Evolutionary conservation across 805 yeast species (phyloP), one percentile per base, ranked within the genome.

Genomic region (Nakazawaea ishiwadae): DNA sequence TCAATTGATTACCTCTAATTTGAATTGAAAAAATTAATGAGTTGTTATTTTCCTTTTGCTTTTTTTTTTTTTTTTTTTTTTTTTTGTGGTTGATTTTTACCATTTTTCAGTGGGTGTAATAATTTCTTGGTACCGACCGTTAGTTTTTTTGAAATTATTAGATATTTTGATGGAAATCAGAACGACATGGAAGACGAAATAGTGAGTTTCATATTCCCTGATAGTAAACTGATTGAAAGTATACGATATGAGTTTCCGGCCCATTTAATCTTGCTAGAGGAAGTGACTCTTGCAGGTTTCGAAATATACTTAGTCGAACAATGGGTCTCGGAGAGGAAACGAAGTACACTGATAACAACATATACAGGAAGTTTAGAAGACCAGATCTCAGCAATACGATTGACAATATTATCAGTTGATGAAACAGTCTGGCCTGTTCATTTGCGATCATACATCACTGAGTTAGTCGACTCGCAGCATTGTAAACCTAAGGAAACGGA

Each of bases 271-370:
- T 43, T 69, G 10, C 47, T 70, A 27, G 75, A 74, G 35, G 71
- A 68, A 40, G 60, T 79, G 4, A 63, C 61, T 8, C 67, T 83
- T 18, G 52, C 67, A 1, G 98, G 99, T 1, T 88, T 84, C 56
- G 98, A 93, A 60, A 75, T 85, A 12, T 93, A 93, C 58, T 69
- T 93, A 29, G 96, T 91, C 9, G 98, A 93, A 58, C 97, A 91
- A 59, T 93, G 99, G 99, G 82, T 85, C 3, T 71, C 83, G 26
- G 81, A 80, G 44, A 68, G 98, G 34, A 68, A 74, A 31, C 64
- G 78, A 10, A 79, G 85, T 19, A 71, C 83, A 1, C 70, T 84
- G 4, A 81, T 91, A 14, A 78, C 93, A 1, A 77, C 91, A 0
- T 93, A 75, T 59, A 91, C 98, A 0, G 99, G 99, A 3, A 85